phyloP scores from a whole-genome alignment of 1,284 basidiomycete species.

The Tylopilus orsonianus region DNA sequence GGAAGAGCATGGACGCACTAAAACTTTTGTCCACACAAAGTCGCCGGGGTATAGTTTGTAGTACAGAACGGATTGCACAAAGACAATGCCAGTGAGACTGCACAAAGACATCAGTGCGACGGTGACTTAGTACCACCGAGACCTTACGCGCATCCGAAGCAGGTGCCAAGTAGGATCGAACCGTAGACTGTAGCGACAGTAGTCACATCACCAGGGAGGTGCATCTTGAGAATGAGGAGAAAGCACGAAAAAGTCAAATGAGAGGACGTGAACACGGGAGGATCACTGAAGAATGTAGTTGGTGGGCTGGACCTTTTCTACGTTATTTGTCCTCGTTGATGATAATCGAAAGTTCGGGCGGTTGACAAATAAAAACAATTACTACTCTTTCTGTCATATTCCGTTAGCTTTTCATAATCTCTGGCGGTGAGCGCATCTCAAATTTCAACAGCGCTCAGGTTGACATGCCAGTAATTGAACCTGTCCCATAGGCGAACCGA shows the following conservation, averaged over 20 bases:
- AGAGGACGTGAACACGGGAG: slow-evolving; percentile 30
- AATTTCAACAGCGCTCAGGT: background rate
- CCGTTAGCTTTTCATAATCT: slow-evolving; percentile 19
- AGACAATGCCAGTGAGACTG: slow-evolving; percentile 49
- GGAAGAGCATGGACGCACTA: slow-evolving; percentile 34
- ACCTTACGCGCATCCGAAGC: slow-evolving; percentile 29
- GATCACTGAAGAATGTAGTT: slow-evolving; percentile 20
- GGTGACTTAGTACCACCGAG: background rate
- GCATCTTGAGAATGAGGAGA: slow-evolving; percentile 17
- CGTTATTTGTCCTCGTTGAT: slow-evolving; percentile 36
- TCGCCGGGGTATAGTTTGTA: slow-evolving; percentile 45
- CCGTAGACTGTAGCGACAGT: slow-evolving; percentile 34
- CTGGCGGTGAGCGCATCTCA: background rate
- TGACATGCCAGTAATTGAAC: background rate
- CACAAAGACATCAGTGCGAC: slow-evolving; percentile 10
- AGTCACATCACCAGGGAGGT: slow-evolving; percentile 31
- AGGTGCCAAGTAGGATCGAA: slow-evolving; percentile 32
- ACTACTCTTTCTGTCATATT: slow-evolving; percentile 16
- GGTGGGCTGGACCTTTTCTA: slow-evolving; percentile 26
- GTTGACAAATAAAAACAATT: slow-evolving; percentile 9
- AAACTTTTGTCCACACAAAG: slow-evolving; percentile 31
- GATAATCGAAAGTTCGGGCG: slow-evolving; percentile 20
- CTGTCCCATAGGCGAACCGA: slow-evolving; percentile 5
- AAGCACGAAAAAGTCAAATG: slow-evolving; percentile 14
- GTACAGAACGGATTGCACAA: slow-evolving; percentile 45